Conservation (phyloP, 768 basidiomycete genomes). For the Mycena floridula region DNA sequence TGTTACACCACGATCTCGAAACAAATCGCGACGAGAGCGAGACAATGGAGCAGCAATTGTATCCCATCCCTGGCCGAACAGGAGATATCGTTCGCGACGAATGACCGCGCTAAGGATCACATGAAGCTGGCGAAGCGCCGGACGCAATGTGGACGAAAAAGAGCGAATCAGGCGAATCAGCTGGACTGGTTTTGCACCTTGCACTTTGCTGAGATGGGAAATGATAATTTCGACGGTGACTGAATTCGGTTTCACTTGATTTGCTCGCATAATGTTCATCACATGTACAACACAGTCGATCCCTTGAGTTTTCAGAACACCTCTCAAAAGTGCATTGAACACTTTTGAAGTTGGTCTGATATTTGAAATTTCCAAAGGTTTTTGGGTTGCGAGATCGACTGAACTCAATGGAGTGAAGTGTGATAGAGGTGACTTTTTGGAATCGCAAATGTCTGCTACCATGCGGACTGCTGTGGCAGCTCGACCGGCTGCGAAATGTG, state of each 20-base stretch:
- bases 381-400: conserved; percentile 15
- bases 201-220: conserved; percentile 38
- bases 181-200: conserved; percentile 36
- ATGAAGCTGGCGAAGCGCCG: conserved; percentile 54
- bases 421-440: conserved; percentile 17
- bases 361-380: conserved; percentile 21
- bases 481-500: conserved; percentile 42
- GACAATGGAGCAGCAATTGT: conserved; percentile 32
- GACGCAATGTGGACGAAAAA: conserved; percentile 36
- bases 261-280: conserved; percentile 49
- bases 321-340: conserved; percentile 57
- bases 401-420: conserved; percentile 8
- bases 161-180: conserved; percentile 42
- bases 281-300: conserved; percentile 39
- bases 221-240: conserved; percentile 53
- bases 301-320: conserved; percentile 42
- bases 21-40: conserved; percentile 15
- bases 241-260: conserved; percentile 44
- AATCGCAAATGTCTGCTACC: conserved; percentile 39
- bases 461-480: conserved; percentile 46
- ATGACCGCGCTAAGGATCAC: conserved; percentile 46
- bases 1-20: conserved; percentile 7
- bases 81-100: conserved; percentile 42
- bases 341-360: conserved; percentile 37
- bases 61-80: conserved; percentile 43